A percentile compares a stretch with the other conserved stretches of the same genome.
These are phyloP conservation scores for Ophiocordyceps sinensis DNA, from an alignment of 2,329 filamentous ascomycete species.

Conservation along the genomic window DNA sequence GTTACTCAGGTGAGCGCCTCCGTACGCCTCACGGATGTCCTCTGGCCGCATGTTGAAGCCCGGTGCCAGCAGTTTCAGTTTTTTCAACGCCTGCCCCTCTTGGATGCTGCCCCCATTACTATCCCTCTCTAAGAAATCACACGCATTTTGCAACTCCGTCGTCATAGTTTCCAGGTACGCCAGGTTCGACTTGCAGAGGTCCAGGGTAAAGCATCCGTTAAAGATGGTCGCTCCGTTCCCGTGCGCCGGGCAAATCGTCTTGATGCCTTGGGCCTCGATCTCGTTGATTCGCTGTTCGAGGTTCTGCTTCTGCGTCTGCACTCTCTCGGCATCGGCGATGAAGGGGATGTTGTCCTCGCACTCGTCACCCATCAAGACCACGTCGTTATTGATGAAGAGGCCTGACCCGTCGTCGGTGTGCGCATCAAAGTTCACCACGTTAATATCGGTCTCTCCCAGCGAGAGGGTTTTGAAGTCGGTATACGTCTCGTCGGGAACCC, in stretches of 20 bases:
- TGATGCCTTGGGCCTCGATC: neutral
- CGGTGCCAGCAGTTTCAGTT: conserved; percentile 2
- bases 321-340: conserved; percentile 2
- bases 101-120: neutral
- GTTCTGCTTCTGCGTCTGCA: neutral
- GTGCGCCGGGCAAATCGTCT: conserved; percentile 2
- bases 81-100: neutral
- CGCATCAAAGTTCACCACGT: conserved; percentile 1
- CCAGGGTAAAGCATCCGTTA: conserved; percentile 1
- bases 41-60: neutral
- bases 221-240: conserved; percentile 1
- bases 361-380: conserved; percentile 3
- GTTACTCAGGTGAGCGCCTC: neutral
- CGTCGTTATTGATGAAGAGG: conserved; percentile 1
- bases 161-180: conserved; percentile 1
- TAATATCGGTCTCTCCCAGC: neutral
- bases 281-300: conserved; percentile 1
- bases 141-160: neutral
- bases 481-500: conserved; percentile 1
- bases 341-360: conserved; percentile 4
- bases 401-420: conserved; percentile 2
- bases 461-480: neutral
- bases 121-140: no score
- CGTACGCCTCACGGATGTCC: conserved; percentile 1
- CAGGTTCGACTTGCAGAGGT: conserved; percentile 3